Percentiles rank a stretch among this genome's conserved stretches.
These are phyloP conservation scores for Cladosporium sp. DNA, from an alignment of 2,329 filamentous ascomycete genomes.

Conservation along the genomic window DNA sequence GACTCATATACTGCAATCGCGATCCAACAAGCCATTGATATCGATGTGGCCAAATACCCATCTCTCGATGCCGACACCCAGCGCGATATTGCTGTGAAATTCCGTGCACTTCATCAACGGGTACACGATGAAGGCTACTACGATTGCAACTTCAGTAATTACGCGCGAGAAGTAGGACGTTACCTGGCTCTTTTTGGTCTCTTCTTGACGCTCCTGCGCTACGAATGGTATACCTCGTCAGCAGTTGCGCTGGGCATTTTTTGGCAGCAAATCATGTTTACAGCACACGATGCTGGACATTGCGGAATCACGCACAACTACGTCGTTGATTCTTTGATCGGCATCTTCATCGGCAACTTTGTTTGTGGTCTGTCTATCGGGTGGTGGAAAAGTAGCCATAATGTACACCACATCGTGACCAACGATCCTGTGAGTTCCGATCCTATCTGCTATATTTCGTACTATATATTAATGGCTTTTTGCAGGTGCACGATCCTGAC, in stretches of 20 bases:
- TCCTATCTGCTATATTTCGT: too few species aligned
- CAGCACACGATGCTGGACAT: constrained; percentile 65
- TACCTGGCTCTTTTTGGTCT: constrained; percentile 53
- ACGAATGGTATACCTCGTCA: constrained; percentile 59
- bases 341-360: constrained; percentile 63
- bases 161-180: constrained; percentile 59
- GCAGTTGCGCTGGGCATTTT: constrained; percentile 61
- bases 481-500: constrained; percentile 42
- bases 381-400: constrained; percentile 69
- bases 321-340: constrained; percentile 59
- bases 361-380: constrained; percentile 67
- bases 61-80: constrained; percentile 58
- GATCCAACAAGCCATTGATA: constrained; percentile 40
- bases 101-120: constrained; percentile 56
- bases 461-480: constrained; percentile 18
- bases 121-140: constrained; percentile 60
- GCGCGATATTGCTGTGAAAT: constrained; percentile 56
- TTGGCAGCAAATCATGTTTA: constrained; percentile 70
- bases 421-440: constrained; percentile 53
- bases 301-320: constrained; percentile 63
- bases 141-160: constrained; percentile 58
- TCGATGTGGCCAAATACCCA: constrained; percentile 47
- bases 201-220: constrained; percentile 50
- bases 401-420: constrained; percentile 67
- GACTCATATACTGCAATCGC: constrained; percentile 37